Evolutionary conservation across 176 grass and related monocot genomes (phyloP), one percentile per base, ranked within the genome.

Genomic region (Miscanthus lutarioriparius): DNA sequence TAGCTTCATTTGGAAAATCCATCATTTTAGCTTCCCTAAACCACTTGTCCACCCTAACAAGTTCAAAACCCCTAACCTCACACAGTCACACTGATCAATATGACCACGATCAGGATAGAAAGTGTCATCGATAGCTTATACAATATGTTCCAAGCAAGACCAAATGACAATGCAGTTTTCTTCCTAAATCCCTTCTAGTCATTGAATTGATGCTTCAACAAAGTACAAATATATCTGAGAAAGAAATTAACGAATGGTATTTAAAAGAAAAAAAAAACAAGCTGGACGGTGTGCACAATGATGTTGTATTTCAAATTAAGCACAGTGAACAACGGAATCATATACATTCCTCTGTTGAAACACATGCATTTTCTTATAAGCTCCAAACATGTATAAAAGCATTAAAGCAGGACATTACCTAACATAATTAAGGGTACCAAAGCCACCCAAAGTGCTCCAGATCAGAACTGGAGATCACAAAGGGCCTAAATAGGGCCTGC

Each of bases 401-500:
- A 3, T 33, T 67, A 75, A 82, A 84, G 64, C 19, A 75, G 23
- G 64, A 35, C 20, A 43, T 76, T 87, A 91, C 89, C 89, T 87
- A 91, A 87, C 36, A 87, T 80, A 91, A 80, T 64, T 87, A 84
- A 83, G 49, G 75, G 64, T 82, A 91, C 35, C 59, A 80, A 80
- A 84, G 51, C 85, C 76, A 71, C 85, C 89, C 89, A 80, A 91
- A 80, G 81, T 80, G 85, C 75, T 84, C 89, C 84, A 87, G 85
- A 80, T 84, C 85, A 87, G 84, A 87, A 76, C 81, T 10, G 8
- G 76, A 84, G 75, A 80, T 87, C 85, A 91, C 89, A 71, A 76
- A 70, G 85, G 85, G 76, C 48, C 53, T 76, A 84, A 70, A 80
- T 54, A 91, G 64, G 54, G 85, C 89, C 89, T 87, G 85, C 51